Evolutionary conservation across 176 grass and related monocot species (phyloP).

Genomic region (Dendrocalamus sinicus): DNA sequence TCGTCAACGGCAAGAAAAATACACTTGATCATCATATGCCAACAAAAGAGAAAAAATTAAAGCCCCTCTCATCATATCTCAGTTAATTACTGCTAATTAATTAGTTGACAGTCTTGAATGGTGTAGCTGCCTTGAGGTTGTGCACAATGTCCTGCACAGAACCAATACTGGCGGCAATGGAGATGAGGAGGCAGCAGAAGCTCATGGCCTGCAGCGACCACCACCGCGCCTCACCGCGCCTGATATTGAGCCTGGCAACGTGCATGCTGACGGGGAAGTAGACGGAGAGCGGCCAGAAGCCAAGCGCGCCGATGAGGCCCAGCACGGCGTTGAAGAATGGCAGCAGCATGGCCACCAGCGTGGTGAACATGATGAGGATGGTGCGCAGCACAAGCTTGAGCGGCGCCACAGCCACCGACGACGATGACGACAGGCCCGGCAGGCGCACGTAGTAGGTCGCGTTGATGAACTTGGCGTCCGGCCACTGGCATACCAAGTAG

Average conservation of each 20-base stretch:
- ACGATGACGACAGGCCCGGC: conserved; percentile 26
- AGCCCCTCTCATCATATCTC: background rate
- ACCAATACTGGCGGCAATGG: conserved; percentile 75
- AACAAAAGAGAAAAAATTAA: background rate
- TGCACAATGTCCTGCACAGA: conserved; percentile 95
- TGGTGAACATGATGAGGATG: conserved; percentile 91
- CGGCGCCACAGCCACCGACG: conserved; percentile 55
- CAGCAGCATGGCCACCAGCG: conserved; percentile 79
- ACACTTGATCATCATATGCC: conserved; percentile 5
- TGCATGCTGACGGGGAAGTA: conserved; percentile 97
- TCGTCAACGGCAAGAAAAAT: conserved; percentile 19
- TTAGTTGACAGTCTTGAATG: conserved; percentile 68
- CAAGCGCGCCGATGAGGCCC: conserved; percentile 86
- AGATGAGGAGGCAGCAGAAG: conserved; percentile 81
- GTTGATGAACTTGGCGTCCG: conserved; percentile 87
- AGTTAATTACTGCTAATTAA: conserved; percentile 23
- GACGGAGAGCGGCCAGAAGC: conserved; percentile 97
- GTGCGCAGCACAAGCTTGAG: conserved; percentile 81
- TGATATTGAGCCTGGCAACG: conserved; percentile 65
- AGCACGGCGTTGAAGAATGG: conserved; percentile 96
- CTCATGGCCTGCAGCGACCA: conserved; percentile 83
- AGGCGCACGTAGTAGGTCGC: conserved; percentile 70
- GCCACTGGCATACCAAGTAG: conserved; percentile 67
- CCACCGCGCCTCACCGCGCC: conserved; percentile 61
- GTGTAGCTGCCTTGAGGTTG: conserved; percentile 77